A percentile compares a stretch with the other conserved stretches of the same genome.
Conservation (phyloP, 495 filamentous ascomycete species). For the Gamarada debralockiae region DNA sequence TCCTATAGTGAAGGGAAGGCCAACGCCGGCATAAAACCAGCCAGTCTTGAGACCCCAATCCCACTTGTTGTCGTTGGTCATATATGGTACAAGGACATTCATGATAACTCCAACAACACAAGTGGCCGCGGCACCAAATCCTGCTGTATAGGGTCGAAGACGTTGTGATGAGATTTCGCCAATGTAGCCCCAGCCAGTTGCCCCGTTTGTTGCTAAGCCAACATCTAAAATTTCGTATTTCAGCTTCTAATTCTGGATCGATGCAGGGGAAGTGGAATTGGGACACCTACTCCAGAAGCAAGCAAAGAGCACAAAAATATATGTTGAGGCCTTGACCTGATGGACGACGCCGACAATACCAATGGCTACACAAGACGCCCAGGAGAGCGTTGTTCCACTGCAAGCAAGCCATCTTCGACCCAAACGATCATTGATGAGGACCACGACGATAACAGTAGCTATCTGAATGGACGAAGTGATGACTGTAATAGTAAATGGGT, state of each 20-base stretch:
- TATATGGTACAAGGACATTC: slow-evolving; percentile 67
- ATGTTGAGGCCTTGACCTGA: slow-evolving; percentile 1
- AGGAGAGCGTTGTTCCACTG: slow-evolving; percentile 61
- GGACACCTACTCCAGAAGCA: slow-evolving; percentile 65
- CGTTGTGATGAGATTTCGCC: slow-evolving; percentile 17
- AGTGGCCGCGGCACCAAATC: slow-evolving; percentile 43
- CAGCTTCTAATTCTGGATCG: slow-evolving; percentile 50
- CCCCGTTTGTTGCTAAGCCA: slow-evolving; percentile 8
- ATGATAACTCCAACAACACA: slow-evolving; percentile 64
- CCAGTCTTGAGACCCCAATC: slow-evolving; percentile 68
- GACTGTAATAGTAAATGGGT: slow-evolving; percentile 63
- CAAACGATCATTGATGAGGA: slow-evolving; percentile 67
- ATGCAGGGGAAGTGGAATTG: slow-evolving; percentile 60
- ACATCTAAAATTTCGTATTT: slow-evolving; percentile 5
- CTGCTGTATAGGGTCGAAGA: slow-evolving; percentile 56
- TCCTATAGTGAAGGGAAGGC: background rate
- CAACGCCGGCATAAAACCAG: slow-evolving; percentile 61
- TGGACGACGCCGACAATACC: slow-evolving; percentile 66
- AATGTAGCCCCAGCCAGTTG: slow-evolving; percentile 15
- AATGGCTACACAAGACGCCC: slow-evolving; percentile 58
- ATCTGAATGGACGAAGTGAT: slow-evolving; percentile 72
- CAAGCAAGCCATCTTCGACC: slow-evolving; percentile 65
- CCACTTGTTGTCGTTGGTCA: slow-evolving; percentile 69
- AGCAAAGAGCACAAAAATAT: slow-evolving; percentile 28
- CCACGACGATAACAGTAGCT: slow-evolving; percentile 55